phyloP scores from a whole-genome alignment of 495 filamentous ascomycete species.

The Aspergillus baeticus region DNA sequence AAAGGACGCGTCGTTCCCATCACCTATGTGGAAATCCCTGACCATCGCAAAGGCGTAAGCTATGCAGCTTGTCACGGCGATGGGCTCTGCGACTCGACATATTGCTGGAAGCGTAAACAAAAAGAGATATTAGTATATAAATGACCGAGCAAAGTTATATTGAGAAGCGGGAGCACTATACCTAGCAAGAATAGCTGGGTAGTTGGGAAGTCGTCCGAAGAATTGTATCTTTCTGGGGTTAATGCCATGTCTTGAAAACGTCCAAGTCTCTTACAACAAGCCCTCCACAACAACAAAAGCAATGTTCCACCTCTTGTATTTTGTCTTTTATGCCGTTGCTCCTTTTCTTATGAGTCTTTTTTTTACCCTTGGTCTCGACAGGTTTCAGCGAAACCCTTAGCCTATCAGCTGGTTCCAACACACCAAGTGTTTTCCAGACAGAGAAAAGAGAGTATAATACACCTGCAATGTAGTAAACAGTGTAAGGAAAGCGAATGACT shows the following conservation, averaged over 20 bases:
- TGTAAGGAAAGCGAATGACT: background rate
- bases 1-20: slow-evolving; percentile 70
- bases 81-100: slow-evolving; percentile 82
- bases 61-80: slow-evolving; percentile 84
- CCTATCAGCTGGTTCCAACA: too few relatives aligned
- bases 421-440: too few relatives aligned
- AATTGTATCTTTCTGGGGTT: slow-evolving; percentile 47
- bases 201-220: slow-evolving; percentile 61
- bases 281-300: slow-evolving; percentile 20
- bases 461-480: background rate
- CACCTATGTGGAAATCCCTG: slow-evolving; percentile 67
- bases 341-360: background rate
- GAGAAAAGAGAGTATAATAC: background rate
- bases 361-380: background rate
- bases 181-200: slow-evolving; percentile 61
- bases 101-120: slow-evolving; percentile 55
- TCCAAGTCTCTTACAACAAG: slow-evolving; percentile 51
- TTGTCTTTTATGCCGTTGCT: background rate
- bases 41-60: slow-evolving; percentile 86
- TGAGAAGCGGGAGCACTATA: background rate
- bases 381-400: too few relatives aligned
- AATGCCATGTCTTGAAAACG: slow-evolving; percentile 49
- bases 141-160: slow-evolving; percentile 47
- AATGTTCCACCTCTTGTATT: background rate
- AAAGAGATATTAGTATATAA: background rate